These are phyloP conservation scores for Chloris gayana DNA, from an alignment of 176 grass and related monocot genomes.

Conservation along the genomic window DNA sequence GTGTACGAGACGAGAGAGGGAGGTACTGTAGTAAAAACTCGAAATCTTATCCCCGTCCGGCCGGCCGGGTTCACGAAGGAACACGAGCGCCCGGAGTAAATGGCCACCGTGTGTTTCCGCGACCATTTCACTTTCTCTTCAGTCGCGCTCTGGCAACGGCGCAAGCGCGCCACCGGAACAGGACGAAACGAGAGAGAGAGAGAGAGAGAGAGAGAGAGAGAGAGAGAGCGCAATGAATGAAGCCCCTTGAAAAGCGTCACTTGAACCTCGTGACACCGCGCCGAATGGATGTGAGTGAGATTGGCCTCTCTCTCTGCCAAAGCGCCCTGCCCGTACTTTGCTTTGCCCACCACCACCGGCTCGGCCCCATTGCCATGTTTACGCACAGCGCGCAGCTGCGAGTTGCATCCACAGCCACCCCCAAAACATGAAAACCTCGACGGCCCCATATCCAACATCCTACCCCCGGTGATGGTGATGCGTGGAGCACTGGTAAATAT, in stretches of 20 bases:
- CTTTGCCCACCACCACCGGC: not conserved
- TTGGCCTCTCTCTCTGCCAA: not conserved
- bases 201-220: not conserved
- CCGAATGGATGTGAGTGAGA: not conserved
- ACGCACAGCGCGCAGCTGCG: not conserved
- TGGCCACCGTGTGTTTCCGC: not conserved
- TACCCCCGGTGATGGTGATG: too few species aligned
- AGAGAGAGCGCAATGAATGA: constrained; percentile 41
- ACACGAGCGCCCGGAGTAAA: not conserved
- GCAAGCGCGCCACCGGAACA: too few species aligned
- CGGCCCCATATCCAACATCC: not conserved
- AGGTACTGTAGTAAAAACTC: not conserved
- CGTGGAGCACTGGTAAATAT: too few species aligned
- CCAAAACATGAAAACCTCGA: not conserved
- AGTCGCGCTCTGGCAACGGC: too few species aligned
- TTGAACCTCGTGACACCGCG: constrained; percentile 53
- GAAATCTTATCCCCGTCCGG: not conserved
- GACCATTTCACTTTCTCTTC: not conserved
- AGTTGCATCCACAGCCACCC: not conserved
- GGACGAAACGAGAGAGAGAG: not conserved
- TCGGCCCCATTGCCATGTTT: constrained; percentile 13
- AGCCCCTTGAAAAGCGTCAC: constrained; percentile 40
- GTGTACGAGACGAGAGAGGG: not conserved
- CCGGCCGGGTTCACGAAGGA: not conserved
- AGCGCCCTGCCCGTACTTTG: not conserved